phyloP scores from a whole-genome alignment of 306 rosid species.

The Oemleria cerasiformis region DNA sequence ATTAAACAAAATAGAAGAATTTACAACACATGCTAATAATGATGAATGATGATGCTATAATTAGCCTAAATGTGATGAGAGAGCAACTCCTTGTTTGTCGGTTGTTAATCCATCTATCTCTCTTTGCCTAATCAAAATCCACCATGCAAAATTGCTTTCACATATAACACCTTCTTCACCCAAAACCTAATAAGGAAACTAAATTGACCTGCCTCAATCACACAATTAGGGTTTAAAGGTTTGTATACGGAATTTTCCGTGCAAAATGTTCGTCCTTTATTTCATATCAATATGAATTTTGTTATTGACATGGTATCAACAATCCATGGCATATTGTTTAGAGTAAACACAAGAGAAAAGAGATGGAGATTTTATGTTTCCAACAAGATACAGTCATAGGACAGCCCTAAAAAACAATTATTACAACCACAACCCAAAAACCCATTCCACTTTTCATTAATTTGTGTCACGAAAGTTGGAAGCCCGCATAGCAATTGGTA shows the following conservation, averaged over 20 bases:
- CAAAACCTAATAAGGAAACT: neutral
- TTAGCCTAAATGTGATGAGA: neutral
- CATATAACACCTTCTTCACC: neutral
- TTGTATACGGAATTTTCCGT: too few relatives aligned
- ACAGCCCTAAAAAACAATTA: neutral
- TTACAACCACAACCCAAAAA: neutral
- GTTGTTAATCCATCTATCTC: slow-evolving; percentile 8
- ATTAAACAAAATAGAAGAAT: neutral
- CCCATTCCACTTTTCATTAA: neutral
- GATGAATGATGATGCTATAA: neutral
- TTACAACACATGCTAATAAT: neutral
- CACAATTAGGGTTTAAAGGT: neutral
- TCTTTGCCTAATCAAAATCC: slow-evolving; percentile 13
- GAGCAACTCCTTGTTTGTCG: slow-evolving; percentile 20
- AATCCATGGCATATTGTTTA: too few relatives aligned
- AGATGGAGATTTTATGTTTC: neutral
- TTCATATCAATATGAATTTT: too few relatives aligned
- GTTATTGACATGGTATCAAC: too few relatives aligned
- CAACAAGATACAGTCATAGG: neutral
- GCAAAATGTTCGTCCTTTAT: too few relatives aligned
- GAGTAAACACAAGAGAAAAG: neutral
- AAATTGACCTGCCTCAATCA: neutral
- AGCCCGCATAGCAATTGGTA: slow-evolving; percentile 2
- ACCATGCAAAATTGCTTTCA: slow-evolving; percentile 9
- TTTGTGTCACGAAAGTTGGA: neutral